Percentiles rank a stretch among this genome's conserved stretches.
These are phyloP conservation scores for Epichloe baconii DNA, from an alignment of 2,329 filamentous ascomycete genomes.

Conservation along the genomic window DNA sequence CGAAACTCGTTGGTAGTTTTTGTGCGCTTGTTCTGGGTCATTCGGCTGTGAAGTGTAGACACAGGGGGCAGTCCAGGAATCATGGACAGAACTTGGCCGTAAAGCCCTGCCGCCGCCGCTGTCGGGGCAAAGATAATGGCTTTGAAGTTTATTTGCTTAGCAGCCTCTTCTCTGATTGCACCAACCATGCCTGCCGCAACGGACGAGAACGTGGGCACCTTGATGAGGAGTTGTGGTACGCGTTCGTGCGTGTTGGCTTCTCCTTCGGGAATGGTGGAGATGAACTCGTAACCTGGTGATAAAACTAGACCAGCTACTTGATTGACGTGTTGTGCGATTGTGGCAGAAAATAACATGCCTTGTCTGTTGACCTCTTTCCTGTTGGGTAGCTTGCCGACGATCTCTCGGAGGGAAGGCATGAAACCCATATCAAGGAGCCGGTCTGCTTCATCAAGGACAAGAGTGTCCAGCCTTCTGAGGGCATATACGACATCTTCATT, in stretches of 20 bases:
- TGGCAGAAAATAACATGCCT: constrained; percentile 78
- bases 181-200: constrained; percentile 47
- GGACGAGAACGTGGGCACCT: constrained; percentile 56
- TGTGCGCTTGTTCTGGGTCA: constrained; percentile 35
- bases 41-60: constrained; percentile 35
- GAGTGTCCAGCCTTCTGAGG: constrained; percentile 56
- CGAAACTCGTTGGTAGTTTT: constrained; percentile 53
- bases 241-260: constrained; percentile 65
- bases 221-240: constrained; percentile 60
- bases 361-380: constrained; percentile 45
- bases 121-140: constrained; percentile 70
- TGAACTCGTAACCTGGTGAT: constrained; percentile 60
- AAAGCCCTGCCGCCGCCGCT: constrained; percentile 37
- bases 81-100: constrained; percentile 30
- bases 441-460: constrained; percentile 77
- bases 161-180: constrained; percentile 35
- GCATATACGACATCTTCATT: constrained; percentile 57
- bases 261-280: constrained; percentile 64
- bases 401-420: constrained; percentile 63
- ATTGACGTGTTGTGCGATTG: constrained; percentile 67
- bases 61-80: constrained; percentile 29
- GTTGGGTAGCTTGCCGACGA: constrained; percentile 56
- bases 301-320: constrained; percentile 59
- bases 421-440: constrained; percentile 76
- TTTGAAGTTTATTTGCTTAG: constrained; percentile 50